Evolutionary conservation across 1,284 basidiomycete species (phyloP), one percentile per base, ranked within the genome.

Genomic region (Naganishia sp.): DNA sequence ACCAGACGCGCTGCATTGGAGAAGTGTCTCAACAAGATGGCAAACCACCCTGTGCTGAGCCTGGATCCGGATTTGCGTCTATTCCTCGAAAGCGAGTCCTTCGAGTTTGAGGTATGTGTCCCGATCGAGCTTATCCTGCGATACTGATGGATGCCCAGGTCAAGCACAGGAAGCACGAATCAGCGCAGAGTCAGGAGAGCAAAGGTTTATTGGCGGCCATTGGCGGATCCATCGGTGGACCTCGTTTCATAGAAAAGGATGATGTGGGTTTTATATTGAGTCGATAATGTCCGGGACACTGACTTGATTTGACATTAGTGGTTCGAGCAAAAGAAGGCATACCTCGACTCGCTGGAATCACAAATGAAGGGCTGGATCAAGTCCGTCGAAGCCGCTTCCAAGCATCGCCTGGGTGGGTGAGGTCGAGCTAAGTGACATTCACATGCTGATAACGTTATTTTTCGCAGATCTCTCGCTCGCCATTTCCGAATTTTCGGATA

Each of bases 161-260:
- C 72, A 94, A 92, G 75, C 90, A 93, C 71, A 82, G 89, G 62
- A 91, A 90, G 73, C 85, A 87, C 0, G 89, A 90, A 71, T 82
- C 86, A 51, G 84, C 87, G 6, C 84, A 88, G 68, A 88, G 90
- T 75, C 84, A 86, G 66, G 88, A 89, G 10, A 49, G 45, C 47
- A 61, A 61, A 42, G 68, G 69, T 55, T 77, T 93, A 45, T 86
- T 94, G 81, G 86, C 88, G 3, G 85, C 85, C n/a, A 85, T 92
- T 71, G 89, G 86, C 35, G 89, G 90, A 74, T 85, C 86, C 0
- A 82, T 94, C 63, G 81, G 89, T 10, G 93, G 92, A 0, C 87
- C 90, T 9, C 86, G 89, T 64, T 99, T 95, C 77, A 84, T 90
- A 71, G 95, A 99, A 79, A 90, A 87, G 17, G 95, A 99, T 74